phyloP scores from a whole-genome alignment of 2,329 filamentous ascomycete genomes.

The Aureobasidium sp. region DNA sequence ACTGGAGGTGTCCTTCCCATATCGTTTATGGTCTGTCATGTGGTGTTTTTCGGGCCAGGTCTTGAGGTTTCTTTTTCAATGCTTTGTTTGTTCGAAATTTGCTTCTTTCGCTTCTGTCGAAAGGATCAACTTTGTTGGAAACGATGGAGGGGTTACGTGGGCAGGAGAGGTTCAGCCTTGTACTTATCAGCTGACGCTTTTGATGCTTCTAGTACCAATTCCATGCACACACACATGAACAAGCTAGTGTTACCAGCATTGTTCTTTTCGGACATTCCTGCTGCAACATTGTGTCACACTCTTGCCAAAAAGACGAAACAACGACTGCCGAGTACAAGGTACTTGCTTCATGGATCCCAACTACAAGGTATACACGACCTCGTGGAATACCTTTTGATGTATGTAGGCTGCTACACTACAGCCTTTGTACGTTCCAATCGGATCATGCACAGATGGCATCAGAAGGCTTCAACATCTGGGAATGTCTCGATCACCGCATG shows the following conservation, averaged over 20 bases:
- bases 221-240: not conserved
- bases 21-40: not conserved
- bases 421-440: no score
- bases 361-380: no score
- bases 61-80: not conserved
- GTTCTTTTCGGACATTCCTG: not conserved
- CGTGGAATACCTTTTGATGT: no score
- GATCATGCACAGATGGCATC: no score
- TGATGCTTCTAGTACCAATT: not conserved
- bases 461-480: no score
- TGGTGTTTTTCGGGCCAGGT: not conserved
- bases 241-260: not conserved
- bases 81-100: not conserved
- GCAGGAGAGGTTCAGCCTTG: not conserved
- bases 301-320: no score
- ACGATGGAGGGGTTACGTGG: not conserved
- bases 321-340: not conserved
- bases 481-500: no score
- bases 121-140: not conserved
- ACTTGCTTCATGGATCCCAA: not conserved
- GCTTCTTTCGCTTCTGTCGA: not conserved
- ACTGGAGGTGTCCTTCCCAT: not conserved
- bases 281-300: no score
- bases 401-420: no score
- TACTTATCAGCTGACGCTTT: not conserved